Evolutionary conservation across 257 asterid species (phyloP), one percentile per base, ranked within the genome.

Genomic region (Marsdenia floribunda): DNA sequence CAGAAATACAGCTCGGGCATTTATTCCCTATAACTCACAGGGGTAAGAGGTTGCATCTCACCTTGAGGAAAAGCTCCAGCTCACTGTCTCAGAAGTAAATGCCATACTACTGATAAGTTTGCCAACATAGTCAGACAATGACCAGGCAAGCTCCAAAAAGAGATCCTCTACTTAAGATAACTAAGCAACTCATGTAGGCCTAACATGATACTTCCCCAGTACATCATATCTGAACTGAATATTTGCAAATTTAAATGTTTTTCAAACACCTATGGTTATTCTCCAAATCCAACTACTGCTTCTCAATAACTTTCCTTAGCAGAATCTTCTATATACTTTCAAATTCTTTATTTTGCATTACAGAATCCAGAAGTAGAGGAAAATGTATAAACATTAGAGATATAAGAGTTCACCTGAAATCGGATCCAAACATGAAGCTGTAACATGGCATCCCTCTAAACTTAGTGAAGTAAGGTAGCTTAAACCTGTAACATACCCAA

Each of bases 361-460:
- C 44, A 38, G 29, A 66, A 38, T 11, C 44, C 66, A 60, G 4
- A 38, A 66, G 50, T 19, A 38, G 33, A 66, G 16, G 16, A 38
- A 38, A 66, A 37, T 2, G 29, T 3, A 38, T 8, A 46, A 66
- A 66, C 5, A 8, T 38, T 3, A 19, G 40, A 38, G 29, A 10
- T 19, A 29, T 66, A 66, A 52, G 50, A 70, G 40, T 3, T 16
- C 26, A 91, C 98, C 98, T 87, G 96, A 84, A 77, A 93, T 85
- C 47, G 91, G 80, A 81, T 91, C 92, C 86, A 93, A 82, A 82
- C 98, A 93, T 35, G 92, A 86, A n/a, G 93, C 86, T 63, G 96
- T 86, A 42, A 93, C 87, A 61, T 86, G 87, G 85, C 96, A 91
- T 78, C 96, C 97, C 82, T 93, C 98, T 92, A 93, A 78, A 78